A percentile compares a stretch with the other conserved stretches of the same genome.
Evolutionary conservation across 2,329 filamentous ascomycete genomes (phyloP).

Genomic region (Aureobasidium musti): DNA sequence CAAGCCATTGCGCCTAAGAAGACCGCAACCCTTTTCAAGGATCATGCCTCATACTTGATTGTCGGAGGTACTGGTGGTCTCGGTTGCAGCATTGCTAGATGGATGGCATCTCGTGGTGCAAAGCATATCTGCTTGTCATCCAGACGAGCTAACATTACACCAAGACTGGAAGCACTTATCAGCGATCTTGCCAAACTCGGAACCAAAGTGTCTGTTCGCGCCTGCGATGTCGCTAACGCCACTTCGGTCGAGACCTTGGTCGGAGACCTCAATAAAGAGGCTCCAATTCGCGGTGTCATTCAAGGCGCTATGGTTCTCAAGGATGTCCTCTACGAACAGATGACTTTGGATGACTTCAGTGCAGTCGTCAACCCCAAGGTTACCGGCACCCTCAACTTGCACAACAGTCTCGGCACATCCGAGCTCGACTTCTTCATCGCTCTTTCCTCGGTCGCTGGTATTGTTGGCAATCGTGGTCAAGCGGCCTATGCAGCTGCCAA

Average conservation of each 20-base stretch:
- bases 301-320: conserved; percentile 32
- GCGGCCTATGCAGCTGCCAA: conserved; percentile 33
- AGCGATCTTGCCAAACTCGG: neutral
- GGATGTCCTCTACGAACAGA: conserved; percentile 29
- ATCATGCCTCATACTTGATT: conserved; percentile 32
- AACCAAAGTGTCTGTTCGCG: neutral
- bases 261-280: neutral
- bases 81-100: conserved; percentile 31
- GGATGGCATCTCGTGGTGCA: conserved; percentile 31
- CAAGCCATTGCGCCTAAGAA: conserved; percentile 9
- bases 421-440: conserved; percentile 39
- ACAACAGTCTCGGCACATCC: conserved; percentile 28
- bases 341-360: conserved; percentile 35
- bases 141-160: neutral
- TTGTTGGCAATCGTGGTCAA: conserved; percentile 31
- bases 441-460: conserved; percentile 31
- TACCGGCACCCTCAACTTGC: conserved; percentile 38
- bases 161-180: conserved; percentile 14
- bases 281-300: conserved; percentile 31
- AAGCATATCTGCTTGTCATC: conserved; percentile 32
- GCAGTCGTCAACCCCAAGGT: conserved; percentile 36
- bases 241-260: neutral
- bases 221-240: conserved; percentile 6
- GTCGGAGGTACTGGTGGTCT: conserved; percentile 36
- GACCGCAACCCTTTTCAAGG: conserved; percentile 9